Evolutionary conservation across 129 eudicot species (phyloP).

Genomic region (Flaveria sonorensis): DNA sequence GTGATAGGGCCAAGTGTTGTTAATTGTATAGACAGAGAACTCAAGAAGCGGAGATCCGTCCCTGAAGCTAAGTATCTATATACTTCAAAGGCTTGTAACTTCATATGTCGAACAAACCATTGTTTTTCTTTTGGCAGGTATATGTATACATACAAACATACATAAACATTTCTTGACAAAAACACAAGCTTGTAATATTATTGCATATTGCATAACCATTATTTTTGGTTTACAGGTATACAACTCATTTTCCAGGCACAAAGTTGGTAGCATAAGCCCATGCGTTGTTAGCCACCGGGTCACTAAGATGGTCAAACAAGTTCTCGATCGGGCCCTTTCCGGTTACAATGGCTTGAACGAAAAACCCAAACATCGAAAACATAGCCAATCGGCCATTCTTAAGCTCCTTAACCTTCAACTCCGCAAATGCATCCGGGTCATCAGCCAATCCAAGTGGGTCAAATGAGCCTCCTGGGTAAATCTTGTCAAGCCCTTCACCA

Average conservation of each 20-base stretch:
- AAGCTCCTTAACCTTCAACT: constrained; percentile 74
- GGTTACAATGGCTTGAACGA: constrained; percentile 76
- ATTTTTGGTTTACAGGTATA: constrained; percentile 3
- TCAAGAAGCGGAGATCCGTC: too few relatives aligned
- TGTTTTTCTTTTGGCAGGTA: background rate
- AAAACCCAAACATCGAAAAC: constrained; percentile 81
- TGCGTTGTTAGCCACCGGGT: constrained; percentile 65
- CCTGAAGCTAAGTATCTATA: too few relatives aligned
- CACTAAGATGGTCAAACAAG: constrained; percentile 57
- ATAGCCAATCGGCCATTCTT: constrained; percentile 73
- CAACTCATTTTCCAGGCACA: constrained; percentile 61
- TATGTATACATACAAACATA: background rate
- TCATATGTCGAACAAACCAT: background rate
- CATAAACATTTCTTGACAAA: background rate
- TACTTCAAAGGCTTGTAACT: too few relatives aligned
- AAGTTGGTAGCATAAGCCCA: constrained; percentile 83
- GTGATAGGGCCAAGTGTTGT: too few relatives aligned
- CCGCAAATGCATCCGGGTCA: constrained; percentile 77
- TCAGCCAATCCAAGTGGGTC: constrained; percentile 73
- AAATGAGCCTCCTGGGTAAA: constrained; percentile 69
- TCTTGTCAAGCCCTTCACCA: constrained; percentile 61
- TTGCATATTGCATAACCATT: constrained; percentile 31
- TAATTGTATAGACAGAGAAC: too few relatives aligned
- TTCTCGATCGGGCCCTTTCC: constrained; percentile 80
- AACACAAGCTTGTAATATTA: background rate